Evolutionary conservation across 1,284 basidiomycete species (phyloP).

Genomic region (Ustilago xerochloae): DNA sequence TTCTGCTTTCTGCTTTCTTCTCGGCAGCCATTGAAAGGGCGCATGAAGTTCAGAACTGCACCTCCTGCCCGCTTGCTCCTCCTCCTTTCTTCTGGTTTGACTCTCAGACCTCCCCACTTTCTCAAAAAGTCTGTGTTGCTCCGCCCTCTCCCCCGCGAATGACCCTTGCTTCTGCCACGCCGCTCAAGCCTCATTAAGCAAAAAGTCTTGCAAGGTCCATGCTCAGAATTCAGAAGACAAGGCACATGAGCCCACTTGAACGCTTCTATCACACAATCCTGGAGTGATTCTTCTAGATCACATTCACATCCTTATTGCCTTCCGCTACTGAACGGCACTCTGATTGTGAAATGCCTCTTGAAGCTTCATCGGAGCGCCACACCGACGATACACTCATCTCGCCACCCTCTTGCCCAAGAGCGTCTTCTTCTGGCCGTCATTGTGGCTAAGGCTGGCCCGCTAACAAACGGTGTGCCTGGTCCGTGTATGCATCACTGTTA

Average conservation of each 20-base stretch:
- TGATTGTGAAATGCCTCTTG: too few species aligned
- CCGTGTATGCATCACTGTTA: constrained; percentile 7
- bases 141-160: not conserved
- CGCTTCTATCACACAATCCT: not conserved
- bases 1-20: not conserved
- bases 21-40: not conserved
- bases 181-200: too few species aligned
- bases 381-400: too few species aligned
- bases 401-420: not conserved
- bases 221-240: not conserved
- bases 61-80: constrained; percentile 1
- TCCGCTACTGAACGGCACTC: too few species aligned
- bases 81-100: not conserved
- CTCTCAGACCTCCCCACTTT: not conserved
- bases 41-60: constrained; percentile 13
- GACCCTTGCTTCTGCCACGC: constrained; percentile 26
- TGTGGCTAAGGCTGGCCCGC: too few species aligned
- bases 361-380: constrained; percentile 20
- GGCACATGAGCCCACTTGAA: constrained; percentile 3
- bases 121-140: not conserved
- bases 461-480: constrained; percentile 34
- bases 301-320: not conserved
- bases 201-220: not conserved
- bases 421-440: constrained; percentile 2
- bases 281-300: not conserved